phyloP scores from a whole-genome alignment of 2,329 filamentous ascomycete species.

The Triangularia setosa region DNA sequence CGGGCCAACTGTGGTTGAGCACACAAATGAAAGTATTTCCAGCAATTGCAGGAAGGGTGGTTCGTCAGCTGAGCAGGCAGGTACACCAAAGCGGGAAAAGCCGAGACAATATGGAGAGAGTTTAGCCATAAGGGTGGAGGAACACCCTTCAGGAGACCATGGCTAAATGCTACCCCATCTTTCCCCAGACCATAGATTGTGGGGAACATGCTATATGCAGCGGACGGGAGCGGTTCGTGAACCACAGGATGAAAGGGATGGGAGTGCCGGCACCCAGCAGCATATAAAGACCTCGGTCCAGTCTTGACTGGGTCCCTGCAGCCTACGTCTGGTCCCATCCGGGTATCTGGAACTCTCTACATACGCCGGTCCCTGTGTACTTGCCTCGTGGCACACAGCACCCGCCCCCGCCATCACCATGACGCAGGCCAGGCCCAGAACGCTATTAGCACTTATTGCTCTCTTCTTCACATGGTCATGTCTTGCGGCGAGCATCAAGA shows the following conservation, averaged over 20 bases:
- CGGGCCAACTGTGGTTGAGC: background rate
- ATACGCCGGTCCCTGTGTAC: background rate
- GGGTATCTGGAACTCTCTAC: slow-evolving; percentile 11
- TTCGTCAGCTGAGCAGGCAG: background rate
- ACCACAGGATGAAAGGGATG: background rate
- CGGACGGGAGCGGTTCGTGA: background rate
- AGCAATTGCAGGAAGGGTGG: slow-evolving; percentile 10
- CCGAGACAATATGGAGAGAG: slow-evolving; percentile 14
- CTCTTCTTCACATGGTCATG: slow-evolving; percentile 13
- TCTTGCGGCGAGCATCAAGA: slow-evolving; percentile 14
- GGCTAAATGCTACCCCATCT: slow-evolving; percentile 21
- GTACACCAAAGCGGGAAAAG: background rate
- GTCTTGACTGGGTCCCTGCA: slow-evolving; percentile 8
- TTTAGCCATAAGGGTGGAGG: slow-evolving; percentile 15
- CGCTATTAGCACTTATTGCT: background rate
- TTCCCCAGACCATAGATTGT: slow-evolving; percentile 8
- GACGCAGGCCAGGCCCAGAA: slow-evolving; percentile 1
- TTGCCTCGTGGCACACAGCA: background rate
- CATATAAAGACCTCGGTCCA: slow-evolving; percentile 11
- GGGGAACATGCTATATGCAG: slow-evolving; percentile 13
- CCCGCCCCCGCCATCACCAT: background rate
- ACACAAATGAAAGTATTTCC: slow-evolving; percentile 12
- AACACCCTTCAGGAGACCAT: slow-evolving; percentile 8
- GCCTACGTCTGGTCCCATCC: slow-evolving; percentile 11
- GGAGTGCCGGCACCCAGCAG: background rate